Percentiles rank a stretch among this genome's conserved stretches.
Evolutionary conservation across 768 basidiomycete species (phyloP).

Genomic region (Rhizopogon vulgaris): DNA sequence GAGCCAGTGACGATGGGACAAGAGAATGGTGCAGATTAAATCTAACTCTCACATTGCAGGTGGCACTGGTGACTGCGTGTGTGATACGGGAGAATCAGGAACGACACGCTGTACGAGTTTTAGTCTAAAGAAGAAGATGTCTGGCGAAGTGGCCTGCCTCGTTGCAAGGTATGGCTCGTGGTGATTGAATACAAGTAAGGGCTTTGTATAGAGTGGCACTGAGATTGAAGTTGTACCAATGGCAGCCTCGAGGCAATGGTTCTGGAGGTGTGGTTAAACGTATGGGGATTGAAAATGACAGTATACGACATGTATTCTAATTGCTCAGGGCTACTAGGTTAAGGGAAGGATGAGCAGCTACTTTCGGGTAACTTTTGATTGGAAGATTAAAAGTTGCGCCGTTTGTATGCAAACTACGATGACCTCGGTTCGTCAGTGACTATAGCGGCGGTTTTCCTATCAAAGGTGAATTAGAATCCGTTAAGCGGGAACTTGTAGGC

Average conservation of each 20-base stretch:
- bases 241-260: not conserved
- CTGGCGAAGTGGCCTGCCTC: slow-evolving; percentile 2
- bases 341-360: slow-evolving; percentile 1
- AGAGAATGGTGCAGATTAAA: not conserved
- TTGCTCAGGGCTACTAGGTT: not conserved
- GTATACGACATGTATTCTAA: too few relatives aligned
- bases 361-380: slow-evolving; percentile 5
- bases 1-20: not conserved
- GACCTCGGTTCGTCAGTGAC: too few relatives aligned
- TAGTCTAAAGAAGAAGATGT: slow-evolving; percentile 2
- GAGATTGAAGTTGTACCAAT: not conserved
- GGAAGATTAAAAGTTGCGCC: not conserved
- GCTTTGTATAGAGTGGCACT: not conserved
- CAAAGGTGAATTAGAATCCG: slow-evolving; percentile 1
- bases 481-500: not conserved
- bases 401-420: too few relatives aligned
- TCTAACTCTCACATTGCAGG: too few relatives aligned
- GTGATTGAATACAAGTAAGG: not conserved
- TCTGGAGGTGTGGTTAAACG: not conserved
- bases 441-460: too few relatives aligned
- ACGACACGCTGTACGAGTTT: not conserved
- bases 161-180: slow-evolving; percentile 1
- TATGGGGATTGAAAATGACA: not conserved
- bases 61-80: not conserved
- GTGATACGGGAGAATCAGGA: not conserved